Evolutionary conservation across 2,329 filamentous ascomycete genomes (phyloP).

Genomic region (Helminthosporium solani): DNA sequence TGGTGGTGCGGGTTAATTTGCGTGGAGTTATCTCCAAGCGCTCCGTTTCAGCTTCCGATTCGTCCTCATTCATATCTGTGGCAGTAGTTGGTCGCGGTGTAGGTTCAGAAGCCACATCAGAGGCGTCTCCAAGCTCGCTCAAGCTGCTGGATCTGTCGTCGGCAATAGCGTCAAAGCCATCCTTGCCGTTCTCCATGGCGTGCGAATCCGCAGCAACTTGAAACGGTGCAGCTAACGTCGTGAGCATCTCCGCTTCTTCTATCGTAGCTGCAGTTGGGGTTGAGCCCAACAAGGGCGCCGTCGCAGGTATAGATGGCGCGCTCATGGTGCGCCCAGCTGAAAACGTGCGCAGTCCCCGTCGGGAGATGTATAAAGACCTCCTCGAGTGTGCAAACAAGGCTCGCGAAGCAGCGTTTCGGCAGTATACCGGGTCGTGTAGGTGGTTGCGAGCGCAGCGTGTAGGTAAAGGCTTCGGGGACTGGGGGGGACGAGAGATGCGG

Average conservation of each 20-base stretch:
- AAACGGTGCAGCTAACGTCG: slow-evolving; percentile 24
- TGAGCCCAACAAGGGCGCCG: slow-evolving; percentile 16
- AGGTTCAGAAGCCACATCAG: slow-evolving; percentile 56
- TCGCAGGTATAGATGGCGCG: slow-evolving; percentile 45
- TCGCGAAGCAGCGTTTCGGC: neutral
- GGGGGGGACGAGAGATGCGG: slow-evolving; percentile 22
- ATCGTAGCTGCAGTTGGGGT: slow-evolving; percentile 13
- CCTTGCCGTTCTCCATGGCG: slow-evolving; percentile 12
- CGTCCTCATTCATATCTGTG: slow-evolving; percentile 54
- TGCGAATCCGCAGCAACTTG: slow-evolving; percentile 17
- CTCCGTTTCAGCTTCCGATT: slow-evolving; percentile 91
- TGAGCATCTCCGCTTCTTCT: slow-evolving; percentile 24
- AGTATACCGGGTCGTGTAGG: slow-evolving; percentile 11
- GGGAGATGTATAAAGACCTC: slow-evolving; percentile 18
- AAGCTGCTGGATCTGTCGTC: slow-evolving; percentile 74
- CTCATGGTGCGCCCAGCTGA: slow-evolving; percentile 44
- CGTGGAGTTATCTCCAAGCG: slow-evolving; percentile 86
- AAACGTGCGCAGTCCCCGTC: slow-evolving; percentile 25
- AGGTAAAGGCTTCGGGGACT: slow-evolving; percentile 27
- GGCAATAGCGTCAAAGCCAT: slow-evolving; percentile 54
- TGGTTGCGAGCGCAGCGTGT: slow-evolving; percentile 24
- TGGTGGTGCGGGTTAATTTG: slow-evolving; percentile 50
- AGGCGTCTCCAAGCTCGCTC: slow-evolving; percentile 83
- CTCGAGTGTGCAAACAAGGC: neutral
- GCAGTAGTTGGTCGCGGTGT: slow-evolving; percentile 28